Evolutionary conservation across 805 yeast genomes (phyloP).

Genomic region (Saccharomycopsis malanga): DNA sequence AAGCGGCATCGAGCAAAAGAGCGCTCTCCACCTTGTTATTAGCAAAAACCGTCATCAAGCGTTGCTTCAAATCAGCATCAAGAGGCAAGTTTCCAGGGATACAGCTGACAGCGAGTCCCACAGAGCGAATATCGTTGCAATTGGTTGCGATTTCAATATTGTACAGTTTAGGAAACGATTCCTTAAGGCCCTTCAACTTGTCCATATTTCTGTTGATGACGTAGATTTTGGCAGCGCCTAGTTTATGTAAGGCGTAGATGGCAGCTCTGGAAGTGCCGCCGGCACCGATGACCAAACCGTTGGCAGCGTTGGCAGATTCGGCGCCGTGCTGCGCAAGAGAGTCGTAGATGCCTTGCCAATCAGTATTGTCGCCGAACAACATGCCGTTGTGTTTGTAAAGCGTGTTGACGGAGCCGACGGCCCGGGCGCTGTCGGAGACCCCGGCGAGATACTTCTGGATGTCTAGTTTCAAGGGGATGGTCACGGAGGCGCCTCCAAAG

Average conservation of each 20-base stretch:
- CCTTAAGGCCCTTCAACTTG: constrained; percentile 53
- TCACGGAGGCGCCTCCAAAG: constrained; percentile 93
- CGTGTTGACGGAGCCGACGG: constrained; percentile 95
- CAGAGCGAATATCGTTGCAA: constrained; percentile 39
- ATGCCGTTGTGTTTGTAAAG: constrained; percentile 49
- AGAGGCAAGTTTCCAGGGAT: constrained; percentile 77
- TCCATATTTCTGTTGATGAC: constrained; percentile 72
- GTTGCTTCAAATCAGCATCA: constrained; percentile 42
- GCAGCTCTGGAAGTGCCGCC: constrained; percentile 99
- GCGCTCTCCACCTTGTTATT: constrained; percentile 33
- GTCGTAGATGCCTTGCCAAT: constrained; percentile 81
- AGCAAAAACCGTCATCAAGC: constrained; percentile 41
- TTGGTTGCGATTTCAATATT: constrained; percentile 52
- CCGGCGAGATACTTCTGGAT: constrained; percentile 60
- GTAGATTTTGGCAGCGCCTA: constrained; percentile 75
- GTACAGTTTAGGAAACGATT: constrained; percentile 52
- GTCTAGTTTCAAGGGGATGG: constrained; percentile 87
- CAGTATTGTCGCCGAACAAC: constrained; percentile 84
- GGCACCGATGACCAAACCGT: constrained; percentile 75
- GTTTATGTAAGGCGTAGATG: constrained; percentile 66
- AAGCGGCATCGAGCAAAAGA: constrained; percentile 82
- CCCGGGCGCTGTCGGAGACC: constrained; percentile 65
- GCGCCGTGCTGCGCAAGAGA: constrained; percentile 62
- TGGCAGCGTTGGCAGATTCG: constrained; percentile 22
- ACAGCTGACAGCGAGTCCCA: constrained; percentile 66